Base-by-base conservation (phyloP, 495 filamentous ascomycete genomes). In the Penicillium cosmopolitanum region DNA sequence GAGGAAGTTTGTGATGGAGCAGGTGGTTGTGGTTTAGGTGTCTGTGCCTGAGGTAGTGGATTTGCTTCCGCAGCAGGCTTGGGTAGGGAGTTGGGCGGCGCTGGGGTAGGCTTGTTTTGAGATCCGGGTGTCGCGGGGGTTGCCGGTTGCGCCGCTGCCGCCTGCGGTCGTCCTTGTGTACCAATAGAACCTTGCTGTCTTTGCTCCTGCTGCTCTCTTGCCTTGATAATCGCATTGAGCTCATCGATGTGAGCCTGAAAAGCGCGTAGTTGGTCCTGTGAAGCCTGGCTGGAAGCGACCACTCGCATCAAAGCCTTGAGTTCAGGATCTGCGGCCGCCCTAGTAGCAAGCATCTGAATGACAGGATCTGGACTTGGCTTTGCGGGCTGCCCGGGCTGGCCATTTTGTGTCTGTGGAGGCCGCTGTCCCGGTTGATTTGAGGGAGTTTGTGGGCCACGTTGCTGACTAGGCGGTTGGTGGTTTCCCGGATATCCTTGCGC, bases 271-370 rank as follows among this genome's bases (percentile, higher is more conserved):
- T 98, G 91, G 34, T 88, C 82, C 51, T 85, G 84, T 3, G 84
- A 83, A 3, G 96, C 96, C 57, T 91, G 86, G 19, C 93, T 95
- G 23, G 89, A 87, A 5, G 96, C 96, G 9, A 99, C 96, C 12
- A 93, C 86, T 66, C 91, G 89, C 96, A 99, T 99, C 11, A 99
- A 81, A n/a, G 87, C 86, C 65, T 97, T 93, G n/a, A 99, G 80
- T 50, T 92, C 84, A 2, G 89, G 87, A 69, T 99, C 90, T 16
- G 89, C 86, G 1, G 90, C 89, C 15, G 96, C 96, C 64, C 86
- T 84, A 60, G 91, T 91, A 3, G 96, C 96, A 43, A 99, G 76
- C 71, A 92, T 92, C 55, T 96, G 90, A 56, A 99, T 99, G 43
- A 99, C 96, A 4, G 96, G 96, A 70, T 99, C 96, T 4, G 90